A percentile compares a stretch with the other conserved stretches of the same genome.
Conservation (phyloP, 768 basidiomycete genomes). For the Lepiota subincarnata region DNA sequence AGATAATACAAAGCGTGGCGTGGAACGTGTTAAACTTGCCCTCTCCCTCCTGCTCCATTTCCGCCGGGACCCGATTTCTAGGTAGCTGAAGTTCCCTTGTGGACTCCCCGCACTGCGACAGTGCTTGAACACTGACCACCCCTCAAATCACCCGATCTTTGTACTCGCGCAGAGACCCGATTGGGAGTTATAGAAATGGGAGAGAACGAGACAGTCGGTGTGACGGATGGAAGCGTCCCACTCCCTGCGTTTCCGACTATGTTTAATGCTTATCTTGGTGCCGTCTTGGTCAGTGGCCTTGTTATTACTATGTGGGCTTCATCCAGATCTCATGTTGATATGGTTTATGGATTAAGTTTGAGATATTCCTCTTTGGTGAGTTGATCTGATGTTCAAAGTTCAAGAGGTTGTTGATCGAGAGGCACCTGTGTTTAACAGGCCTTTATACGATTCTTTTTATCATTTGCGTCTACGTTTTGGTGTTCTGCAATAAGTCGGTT, state of each 20-base stretch:
- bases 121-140: too few species aligned
- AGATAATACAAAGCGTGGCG: too few species aligned
- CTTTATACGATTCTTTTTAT: slow-evolving; percentile 33
- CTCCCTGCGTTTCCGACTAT: slow-evolving; percentile 14
- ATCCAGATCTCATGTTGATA: background rate
- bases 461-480: slow-evolving; percentile 31
- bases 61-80: too few species aligned
- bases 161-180: too few species aligned
- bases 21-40: too few species aligned
- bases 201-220: background rate
- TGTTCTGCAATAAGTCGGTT: slow-evolving; percentile 19
- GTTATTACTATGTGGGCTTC: background rate
- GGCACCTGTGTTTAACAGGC: slow-evolving; percentile 16
- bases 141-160: too few species aligned
- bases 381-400: background rate
- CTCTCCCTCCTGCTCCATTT: too few species aligned
- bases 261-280: slow-evolving; percentile 21
- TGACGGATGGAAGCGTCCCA: background rate
- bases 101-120: too few species aligned
- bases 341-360: slow-evolving; percentile 16
- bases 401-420: background rate
- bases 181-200: too few species aligned
- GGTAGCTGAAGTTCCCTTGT: too few species aligned
- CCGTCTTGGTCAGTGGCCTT: slow-evolving; percentile 18
- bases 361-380: slow-evolving; percentile 25